These are phyloP conservation scores for Fistulinella cinereoalba DNA, from an alignment of 1,284 basidiomycete species.

Conservation along the genomic window DNA sequence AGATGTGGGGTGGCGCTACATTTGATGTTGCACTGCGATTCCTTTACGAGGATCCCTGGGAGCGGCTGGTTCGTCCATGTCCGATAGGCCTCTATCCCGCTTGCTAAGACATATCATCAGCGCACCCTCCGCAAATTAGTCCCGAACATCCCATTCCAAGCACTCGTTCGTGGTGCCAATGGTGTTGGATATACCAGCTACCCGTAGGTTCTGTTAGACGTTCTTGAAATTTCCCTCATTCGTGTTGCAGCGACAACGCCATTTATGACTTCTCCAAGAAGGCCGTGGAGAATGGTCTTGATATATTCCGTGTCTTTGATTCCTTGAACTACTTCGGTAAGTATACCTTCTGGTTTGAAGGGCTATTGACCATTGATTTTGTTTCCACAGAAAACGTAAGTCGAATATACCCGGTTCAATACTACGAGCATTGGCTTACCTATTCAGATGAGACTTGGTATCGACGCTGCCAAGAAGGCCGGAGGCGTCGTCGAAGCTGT, in stretches of 20 bases:
- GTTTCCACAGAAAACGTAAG: constrained; percentile 58
- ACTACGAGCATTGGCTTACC: constrained; percentile 12
- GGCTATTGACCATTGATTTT: constrained; percentile 9
- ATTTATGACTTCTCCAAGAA: constrained; percentile 99
- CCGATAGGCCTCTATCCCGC: neutral
- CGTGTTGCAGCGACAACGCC: constrained; percentile 80
- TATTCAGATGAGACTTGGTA: constrained; percentile 86
- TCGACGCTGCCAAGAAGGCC: constrained; percentile 99
- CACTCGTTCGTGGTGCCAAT: constrained; percentile 97
- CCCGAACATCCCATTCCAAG: constrained; percentile 98
- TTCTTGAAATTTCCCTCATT: constrained; percentile 9
- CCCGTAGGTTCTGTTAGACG: constrained; percentile 62
- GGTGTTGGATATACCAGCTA: constrained; percentile 99
- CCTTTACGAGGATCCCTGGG: constrained; percentile 99
- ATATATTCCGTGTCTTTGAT: constrained; percentile 99
- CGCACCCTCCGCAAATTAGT: constrained; percentile 93
- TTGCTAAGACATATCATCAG: constrained; percentile 37
- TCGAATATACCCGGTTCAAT: neutral
- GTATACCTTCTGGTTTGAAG: constrained; percentile 28
- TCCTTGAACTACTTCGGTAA: constrained; percentile 96
- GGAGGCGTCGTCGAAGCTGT: constrained; percentile 98
- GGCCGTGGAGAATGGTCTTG: constrained; percentile 97
- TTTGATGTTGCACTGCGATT: constrained; percentile 99
- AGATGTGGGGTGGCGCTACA: constrained; percentile 99
- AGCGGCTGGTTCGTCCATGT: constrained; percentile 70